Evolutionary conservation across 805 yeast species (phyloP), one percentile per base, ranked within the genome.

Genomic region (Cyberlindnera xylosilytica): DNA sequence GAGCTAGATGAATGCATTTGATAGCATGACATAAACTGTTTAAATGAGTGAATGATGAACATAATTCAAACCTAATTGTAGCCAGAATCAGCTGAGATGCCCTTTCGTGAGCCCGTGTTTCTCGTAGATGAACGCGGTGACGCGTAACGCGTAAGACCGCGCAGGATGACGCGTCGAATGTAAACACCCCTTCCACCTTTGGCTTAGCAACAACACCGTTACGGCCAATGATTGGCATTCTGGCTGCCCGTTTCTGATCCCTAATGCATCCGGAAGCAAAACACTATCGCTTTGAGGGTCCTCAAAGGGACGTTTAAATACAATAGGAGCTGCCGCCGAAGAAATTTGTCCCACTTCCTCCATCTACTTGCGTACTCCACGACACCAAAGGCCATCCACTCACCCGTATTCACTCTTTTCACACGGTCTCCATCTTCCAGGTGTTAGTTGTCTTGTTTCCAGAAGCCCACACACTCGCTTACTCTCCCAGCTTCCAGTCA

Each of bases 121-220:
- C n/a, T n/a, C n/a, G n/a, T n/a, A n/a, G n/a, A n/a, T n/a, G n/a
- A n/a, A n/a, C n/a, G n/a, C n/a, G n/a, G 38, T 20, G 38, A 33
- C 42, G 42, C 42, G 42, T 33, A 10, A 12, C 6, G 5, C 6
- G 29, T 5, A 6, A 33, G 20, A 24, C 15, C 31, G 38, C 26
- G 36, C 41, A 38, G 19, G 19, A 7, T 17, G 36, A 31, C 36
- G 41, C 41, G 37, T 26, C 35, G 8, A 19, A 26, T 20, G 42
- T 39, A 39, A 33, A 39, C 38, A 39, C 38, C 20, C 42, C 38
- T 38, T 38, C 29, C 36, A n/a, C 12, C 10, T 10, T 16, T 13
- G 23, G 29, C 26, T 4, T 13, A 18, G 23, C 6, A 22, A 16
- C 28, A 34, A 12, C 29, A 15, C 26, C 20, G 3, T 6, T 23